These are phyloP conservation scores for Colletotrichum sp. DNA, from an alignment of 2,329 filamentous ascomycete genomes.

Conservation along the genomic window DNA sequence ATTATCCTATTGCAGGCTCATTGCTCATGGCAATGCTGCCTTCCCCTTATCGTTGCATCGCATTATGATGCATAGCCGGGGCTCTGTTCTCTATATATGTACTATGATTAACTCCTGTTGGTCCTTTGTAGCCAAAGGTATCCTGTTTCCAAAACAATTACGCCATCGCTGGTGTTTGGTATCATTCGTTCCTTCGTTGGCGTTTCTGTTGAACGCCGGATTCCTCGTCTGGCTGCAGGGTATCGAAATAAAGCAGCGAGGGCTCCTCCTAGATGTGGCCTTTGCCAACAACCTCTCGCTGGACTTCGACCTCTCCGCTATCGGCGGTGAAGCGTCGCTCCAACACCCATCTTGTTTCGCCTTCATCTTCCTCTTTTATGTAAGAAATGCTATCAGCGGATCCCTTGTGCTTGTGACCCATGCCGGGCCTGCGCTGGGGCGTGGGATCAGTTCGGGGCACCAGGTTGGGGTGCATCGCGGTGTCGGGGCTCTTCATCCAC, in stretches of 20 bases:
- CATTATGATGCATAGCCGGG: neutral
- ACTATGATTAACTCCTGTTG: neutral
- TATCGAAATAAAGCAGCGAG: neutral
- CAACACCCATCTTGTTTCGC: conserved; percentile 70
- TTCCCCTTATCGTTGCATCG: neutral
- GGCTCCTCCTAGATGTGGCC: conserved; percentile 44
- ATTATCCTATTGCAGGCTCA: neutral
- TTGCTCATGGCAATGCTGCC: too few relatives aligned
- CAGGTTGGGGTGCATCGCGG: conserved; percentile 14
- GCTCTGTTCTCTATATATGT: conserved; percentile 1
- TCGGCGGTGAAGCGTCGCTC: conserved; percentile 71
- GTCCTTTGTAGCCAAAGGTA: neutral
- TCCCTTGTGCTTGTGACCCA: conserved; percentile 56
- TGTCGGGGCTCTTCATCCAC: conserved; percentile 27
- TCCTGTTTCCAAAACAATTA: neutral
- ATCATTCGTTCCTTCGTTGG: neutral
- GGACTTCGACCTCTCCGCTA: conserved; percentile 67
- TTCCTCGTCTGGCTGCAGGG: neutral
- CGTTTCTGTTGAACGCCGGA: neutral
- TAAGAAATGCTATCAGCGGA: conserved; percentile 76
- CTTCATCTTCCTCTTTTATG: conserved; percentile 63
- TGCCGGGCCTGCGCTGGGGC: conserved; percentile 29
- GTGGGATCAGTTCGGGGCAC: conserved; percentile 20
- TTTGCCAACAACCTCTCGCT: conserved; percentile 67
- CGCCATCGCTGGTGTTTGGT: conserved; percentile 8